Evolutionary conservation across 495 filamentous ascomycete genomes (phyloP).

Genomic region (Patellaria atrata): DNA sequence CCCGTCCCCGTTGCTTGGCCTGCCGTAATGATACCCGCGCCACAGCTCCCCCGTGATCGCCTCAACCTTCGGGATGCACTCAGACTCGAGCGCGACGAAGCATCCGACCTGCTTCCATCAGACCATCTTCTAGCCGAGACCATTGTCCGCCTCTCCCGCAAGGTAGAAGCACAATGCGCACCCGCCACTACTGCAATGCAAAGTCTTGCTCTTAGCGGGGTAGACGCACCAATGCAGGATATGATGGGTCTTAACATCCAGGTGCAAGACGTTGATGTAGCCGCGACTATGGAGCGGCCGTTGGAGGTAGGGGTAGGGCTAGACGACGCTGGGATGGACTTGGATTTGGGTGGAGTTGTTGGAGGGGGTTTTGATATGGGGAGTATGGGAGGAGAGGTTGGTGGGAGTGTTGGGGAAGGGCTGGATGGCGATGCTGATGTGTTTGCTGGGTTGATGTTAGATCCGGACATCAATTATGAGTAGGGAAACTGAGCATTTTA

Average conservation of each 20-base stretch:
- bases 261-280: conserved; percentile 11
- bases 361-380: conserved; percentile 16
- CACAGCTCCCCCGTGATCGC: conserved; percentile 18
- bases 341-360: conserved; percentile 3
- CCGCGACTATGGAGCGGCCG: conserved; percentile 10
- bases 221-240: conserved; percentile 7
- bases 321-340: conserved; percentile 10
- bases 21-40: conserved; percentile 16
- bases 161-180: conserved; percentile 46
- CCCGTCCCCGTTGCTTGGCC: conserved; percentile 25
- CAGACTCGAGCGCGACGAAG: conserved; percentile 45
- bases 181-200: conserved; percentile 6
- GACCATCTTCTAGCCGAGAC: conserved; percentile 50
- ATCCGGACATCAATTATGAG: too few relatives aligned
- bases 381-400: conserved; percentile 7
- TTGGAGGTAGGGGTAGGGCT: conserved; percentile 10
- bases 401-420: too few relatives aligned
- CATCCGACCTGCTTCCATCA: conserved; percentile 43
- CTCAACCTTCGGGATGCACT: conserved; percentile 57
- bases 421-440: too few relatives aligned
- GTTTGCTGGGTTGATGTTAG: too few relatives aligned
- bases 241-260: conserved; percentile 12
- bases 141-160: conserved; percentile 59
- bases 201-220: conserved; percentile 10
- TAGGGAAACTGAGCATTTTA: too few relatives aligned